Conservation (phyloP, 2,329 filamentous ascomycete species). For the Fusarium sambucinum region DNA sequence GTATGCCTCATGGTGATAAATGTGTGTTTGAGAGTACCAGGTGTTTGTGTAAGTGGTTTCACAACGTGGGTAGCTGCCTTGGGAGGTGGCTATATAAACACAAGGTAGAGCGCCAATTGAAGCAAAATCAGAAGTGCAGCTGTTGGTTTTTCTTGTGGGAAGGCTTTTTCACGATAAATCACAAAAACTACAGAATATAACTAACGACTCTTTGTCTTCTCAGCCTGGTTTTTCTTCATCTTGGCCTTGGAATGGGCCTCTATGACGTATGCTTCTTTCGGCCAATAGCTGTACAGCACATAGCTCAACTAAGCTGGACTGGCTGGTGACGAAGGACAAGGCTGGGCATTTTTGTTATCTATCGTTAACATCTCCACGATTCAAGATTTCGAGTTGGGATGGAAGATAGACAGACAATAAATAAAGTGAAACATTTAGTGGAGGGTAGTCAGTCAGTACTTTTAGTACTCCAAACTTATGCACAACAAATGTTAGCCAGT, state of each 20-base stretch:
- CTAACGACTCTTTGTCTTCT: conserved; percentile 17
- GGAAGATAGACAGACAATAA: neutral
- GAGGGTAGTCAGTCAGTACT: conserved; percentile 6
- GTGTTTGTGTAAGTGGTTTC: conserved; percentile 29
- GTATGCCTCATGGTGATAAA: conserved; percentile 33
- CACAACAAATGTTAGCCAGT: conserved; percentile 4
- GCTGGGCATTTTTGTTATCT: conserved; percentile 21
- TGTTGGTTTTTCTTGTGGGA: neutral
- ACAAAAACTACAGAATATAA: conserved; percentile 15
- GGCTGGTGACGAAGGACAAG: conserved; percentile 26
- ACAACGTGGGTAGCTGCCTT: conserved; percentile 1
- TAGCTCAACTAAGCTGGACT: conserved; percentile 23
- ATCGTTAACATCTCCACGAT: conserved; percentile 4
- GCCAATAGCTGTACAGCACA: conserved; percentile 39
- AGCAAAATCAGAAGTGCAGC: neutral
- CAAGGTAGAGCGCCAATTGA: conserved; percentile 5
- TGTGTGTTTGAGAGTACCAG: conserved; percentile 8
- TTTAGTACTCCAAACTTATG: conserved; percentile 11
- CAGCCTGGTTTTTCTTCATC: conserved; percentile 31
- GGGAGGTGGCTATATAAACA: conserved; percentile 13
- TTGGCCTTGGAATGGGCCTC: conserved; percentile 40
- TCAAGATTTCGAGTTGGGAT: neutral
- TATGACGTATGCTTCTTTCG: conserved; percentile 37
- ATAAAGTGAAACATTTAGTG: conserved; percentile 1
- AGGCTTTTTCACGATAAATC: neutral